phyloP scores from a whole-genome alignment of 441 rosid species.

The Erysimum pusillum region DNA sequence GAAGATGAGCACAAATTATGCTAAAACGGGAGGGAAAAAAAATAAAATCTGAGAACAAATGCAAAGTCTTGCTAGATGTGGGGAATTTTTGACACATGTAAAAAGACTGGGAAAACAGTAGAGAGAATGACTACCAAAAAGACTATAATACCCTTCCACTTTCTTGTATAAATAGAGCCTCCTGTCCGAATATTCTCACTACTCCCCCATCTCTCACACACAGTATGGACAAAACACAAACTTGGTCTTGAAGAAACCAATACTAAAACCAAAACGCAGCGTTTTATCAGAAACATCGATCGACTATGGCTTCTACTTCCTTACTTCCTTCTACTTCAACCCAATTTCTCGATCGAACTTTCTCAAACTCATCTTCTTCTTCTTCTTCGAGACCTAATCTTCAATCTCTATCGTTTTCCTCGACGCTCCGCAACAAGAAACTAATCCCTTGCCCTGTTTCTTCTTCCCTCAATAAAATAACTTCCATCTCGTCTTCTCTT shows the following conservation, averaged over 20 bases:
- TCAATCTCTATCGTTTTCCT: conserved; percentile 45
- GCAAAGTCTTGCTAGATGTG: neutral
- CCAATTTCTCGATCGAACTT: conserved; percentile 12
- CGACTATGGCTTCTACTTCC: conserved; percentile 41
- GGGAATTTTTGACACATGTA: neutral
- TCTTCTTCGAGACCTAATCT: conserved; percentile 32
- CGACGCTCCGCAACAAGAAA: conserved; percentile 26
- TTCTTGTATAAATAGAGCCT: conserved; percentile 1
- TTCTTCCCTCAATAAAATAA: conserved; percentile 36
- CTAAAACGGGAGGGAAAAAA: neutral
- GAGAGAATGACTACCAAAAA: neutral
- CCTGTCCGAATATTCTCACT: neutral
- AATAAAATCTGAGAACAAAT: neutral
- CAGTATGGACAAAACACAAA: conserved; percentile 42
- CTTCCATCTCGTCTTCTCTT: conserved; percentile 48
- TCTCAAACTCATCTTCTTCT: conserved; percentile 26
- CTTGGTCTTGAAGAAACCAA: conserved; percentile 40
- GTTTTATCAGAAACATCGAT: conserved; percentile 19
- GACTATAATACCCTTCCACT: conserved; percentile 30
- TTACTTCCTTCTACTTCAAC: conserved; percentile 29
- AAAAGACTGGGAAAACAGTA: neutral
- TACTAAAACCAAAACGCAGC: conserved; percentile 17
- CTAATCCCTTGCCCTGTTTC: conserved; percentile 37
- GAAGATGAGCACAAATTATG: no score
- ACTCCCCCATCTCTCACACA: neutral